Evolutionary conservation across 2,329 filamentous ascomycete genomes (phyloP).

Genomic region (Colletotrichum limetticola): DNA sequence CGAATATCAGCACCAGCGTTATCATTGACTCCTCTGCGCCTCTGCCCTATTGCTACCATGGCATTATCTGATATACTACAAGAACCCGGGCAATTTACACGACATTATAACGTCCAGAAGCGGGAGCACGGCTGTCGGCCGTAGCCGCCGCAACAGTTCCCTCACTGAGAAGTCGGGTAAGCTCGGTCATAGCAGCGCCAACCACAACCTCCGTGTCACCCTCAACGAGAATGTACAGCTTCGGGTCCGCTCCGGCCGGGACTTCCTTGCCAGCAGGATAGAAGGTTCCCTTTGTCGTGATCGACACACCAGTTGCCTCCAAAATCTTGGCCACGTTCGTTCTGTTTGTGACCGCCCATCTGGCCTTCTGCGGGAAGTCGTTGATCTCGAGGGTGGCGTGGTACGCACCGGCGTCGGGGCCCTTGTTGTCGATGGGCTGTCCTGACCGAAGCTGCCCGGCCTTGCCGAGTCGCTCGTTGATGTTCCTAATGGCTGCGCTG

Average conservation of each 20-base stretch:
- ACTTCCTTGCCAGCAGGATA: slow-evolving; percentile 87
- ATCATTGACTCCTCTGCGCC: neutral
- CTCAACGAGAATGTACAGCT: slow-evolving; percentile 97
- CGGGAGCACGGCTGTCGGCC: slow-evolving; percentile 82
- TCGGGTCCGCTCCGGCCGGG: slow-evolving; percentile 79
- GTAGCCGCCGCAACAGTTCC: slow-evolving; percentile 91
- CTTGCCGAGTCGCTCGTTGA: slow-evolving; percentile 89
- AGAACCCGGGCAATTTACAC: slow-evolving; percentile 59
- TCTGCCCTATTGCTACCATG: neutral
- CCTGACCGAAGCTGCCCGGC: slow-evolving; percentile 90
- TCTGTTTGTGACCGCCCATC: slow-evolving; percentile 98
- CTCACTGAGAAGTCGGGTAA: slow-evolving; percentile 88
- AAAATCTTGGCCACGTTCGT: slow-evolving; percentile 99
- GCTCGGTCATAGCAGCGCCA: slow-evolving; percentile 87
- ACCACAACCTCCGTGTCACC: slow-evolving; percentile 96
- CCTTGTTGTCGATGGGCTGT: slow-evolving; percentile 97
- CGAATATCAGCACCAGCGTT: neutral
- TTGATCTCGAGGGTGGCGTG: slow-evolving; percentile 99
- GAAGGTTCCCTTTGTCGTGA: slow-evolving; percentile 96
- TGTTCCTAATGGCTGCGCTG: slow-evolving; percentile 88
- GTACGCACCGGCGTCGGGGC: slow-evolving; percentile 94
- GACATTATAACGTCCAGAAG: slow-evolving; percentile 87
- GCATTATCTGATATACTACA: slow-evolving; percentile 10
- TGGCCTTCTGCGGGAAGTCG: slow-evolving; percentile 97
- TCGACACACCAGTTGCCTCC: slow-evolving; percentile 92